Conservation (phyloP, 2,329 filamentous ascomycete species). For the Cytospora mali region DNA sequence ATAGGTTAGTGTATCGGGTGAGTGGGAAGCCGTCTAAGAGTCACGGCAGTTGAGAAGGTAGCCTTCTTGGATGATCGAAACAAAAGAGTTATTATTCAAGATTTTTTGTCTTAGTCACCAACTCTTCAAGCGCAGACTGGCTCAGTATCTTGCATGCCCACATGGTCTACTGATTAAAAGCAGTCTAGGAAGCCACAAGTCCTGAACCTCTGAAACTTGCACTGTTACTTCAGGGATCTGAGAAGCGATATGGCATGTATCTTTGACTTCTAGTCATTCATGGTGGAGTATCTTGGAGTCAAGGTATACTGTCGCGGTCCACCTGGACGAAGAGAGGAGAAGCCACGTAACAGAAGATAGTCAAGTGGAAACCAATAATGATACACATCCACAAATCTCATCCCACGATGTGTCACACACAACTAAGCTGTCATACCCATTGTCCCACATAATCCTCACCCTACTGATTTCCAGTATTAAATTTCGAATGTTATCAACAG, state of each 20-base stretch:
- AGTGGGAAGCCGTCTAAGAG: slow-evolving; percentile 8
- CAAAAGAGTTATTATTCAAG: background rate
- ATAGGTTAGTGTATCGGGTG: slow-evolving; percentile 6
- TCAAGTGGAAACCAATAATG: background rate
- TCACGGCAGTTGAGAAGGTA: background rate
- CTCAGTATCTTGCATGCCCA: background rate
- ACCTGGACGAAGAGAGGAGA: background rate
- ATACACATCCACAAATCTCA: background rate
- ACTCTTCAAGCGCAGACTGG: background rate
- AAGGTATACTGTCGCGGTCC: background rate
- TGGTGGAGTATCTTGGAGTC: background rate
- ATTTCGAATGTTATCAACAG: background rate
- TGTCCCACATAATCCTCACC: background rate
- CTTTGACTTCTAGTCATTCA: background rate
- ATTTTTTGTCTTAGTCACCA: background rate
- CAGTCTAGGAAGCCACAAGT: background rate
- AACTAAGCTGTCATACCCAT: background rate
- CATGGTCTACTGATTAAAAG: background rate
- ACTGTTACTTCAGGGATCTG: background rate
- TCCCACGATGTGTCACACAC: background rate
- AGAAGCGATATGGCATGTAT: background rate
- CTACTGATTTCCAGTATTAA: background rate
- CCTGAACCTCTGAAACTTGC: background rate
- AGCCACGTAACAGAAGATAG: background rate
- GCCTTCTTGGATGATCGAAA: background rate